Conservation (phyloP, 805 yeast genomes). For the Zygotorulaspora florentina region DNA sequence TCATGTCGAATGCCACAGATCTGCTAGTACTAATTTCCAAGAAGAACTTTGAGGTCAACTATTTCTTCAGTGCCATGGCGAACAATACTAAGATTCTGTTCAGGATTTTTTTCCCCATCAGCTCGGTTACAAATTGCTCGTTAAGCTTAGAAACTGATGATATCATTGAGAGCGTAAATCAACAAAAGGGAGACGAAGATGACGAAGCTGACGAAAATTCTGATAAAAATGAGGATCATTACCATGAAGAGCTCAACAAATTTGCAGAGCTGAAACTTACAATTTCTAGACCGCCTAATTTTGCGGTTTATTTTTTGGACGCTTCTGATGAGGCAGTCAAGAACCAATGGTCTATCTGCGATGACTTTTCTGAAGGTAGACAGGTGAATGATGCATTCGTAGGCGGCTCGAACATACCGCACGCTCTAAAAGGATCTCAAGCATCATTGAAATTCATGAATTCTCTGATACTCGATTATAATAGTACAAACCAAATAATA, state of each 20-base stretch:
- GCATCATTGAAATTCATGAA: slow-evolving; percentile 50
- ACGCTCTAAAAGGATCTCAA: slow-evolving; percentile 58
- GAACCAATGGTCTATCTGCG: slow-evolving; percentile 55
- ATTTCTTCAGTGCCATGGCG: slow-evolving; percentile 71
- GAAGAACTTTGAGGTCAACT: slow-evolving; percentile 67
- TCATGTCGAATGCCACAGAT: slow-evolving; percentile 64
- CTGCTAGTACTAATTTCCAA: slow-evolving; percentile 65
- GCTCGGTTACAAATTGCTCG: slow-evolving; percentile 56
- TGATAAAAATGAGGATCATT: slow-evolving; percentile 16
- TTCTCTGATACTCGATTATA: slow-evolving; percentile 48
- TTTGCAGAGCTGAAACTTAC: slow-evolving; percentile 47
- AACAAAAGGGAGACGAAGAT: slow-evolving; percentile 19
- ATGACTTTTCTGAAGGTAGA: slow-evolving; percentile 79
- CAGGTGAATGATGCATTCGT: slow-evolving; percentile 67
- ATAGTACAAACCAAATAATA: slow-evolving; percentile 33
- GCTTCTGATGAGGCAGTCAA: slow-evolving; percentile 39
- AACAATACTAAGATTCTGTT: slow-evolving; percentile 65
- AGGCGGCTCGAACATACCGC: slow-evolving; percentile 62
- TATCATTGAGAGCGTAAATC: slow-evolving; percentile 16
- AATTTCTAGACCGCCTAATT: slow-evolving; percentile 62
- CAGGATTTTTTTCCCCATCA: slow-evolving; percentile 66
- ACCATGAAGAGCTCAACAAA: slow-evolving; percentile 17
- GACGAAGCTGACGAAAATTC: slow-evolving; percentile 7
- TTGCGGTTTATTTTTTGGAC: slow-evolving; percentile 67
- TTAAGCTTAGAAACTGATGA: slow-evolving; percentile 44